phyloP scores from a whole-genome alignment of 176 grass and related monocot genomes.

The Lolium rigidum region DNA sequence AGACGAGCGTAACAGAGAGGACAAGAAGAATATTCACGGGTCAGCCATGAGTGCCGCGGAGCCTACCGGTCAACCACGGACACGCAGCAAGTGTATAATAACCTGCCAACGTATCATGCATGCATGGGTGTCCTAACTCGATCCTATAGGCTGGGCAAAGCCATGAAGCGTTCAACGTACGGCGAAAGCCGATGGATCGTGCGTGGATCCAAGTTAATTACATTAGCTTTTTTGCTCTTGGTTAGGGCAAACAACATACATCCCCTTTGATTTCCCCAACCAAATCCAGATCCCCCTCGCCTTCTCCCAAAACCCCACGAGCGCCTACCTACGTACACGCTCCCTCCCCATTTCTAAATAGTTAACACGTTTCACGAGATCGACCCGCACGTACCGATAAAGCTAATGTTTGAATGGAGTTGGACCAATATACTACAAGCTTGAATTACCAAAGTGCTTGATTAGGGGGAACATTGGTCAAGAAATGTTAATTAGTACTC shows the following conservation, averaged over 20 bases:
- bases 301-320: constrained; percentile 50
- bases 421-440: neutral
- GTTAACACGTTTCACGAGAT: neutral
- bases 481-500: neutral
- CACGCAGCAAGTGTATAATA: neutral
- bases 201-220: constrained; percentile 17
- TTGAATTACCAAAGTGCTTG: neutral
- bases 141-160: neutral
- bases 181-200: constrained; percentile 15
- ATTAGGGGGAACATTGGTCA: neutral
- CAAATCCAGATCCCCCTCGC: constrained; percentile 18
- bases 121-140: constrained; percentile 20
- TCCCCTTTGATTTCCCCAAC: constrained; percentile 46
- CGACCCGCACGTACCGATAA: constrained; percentile 3
- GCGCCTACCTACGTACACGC: constrained; percentile 17
- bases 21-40: constrained; percentile 28
- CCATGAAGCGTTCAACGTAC: constrained; percentile 26
- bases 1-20: neutral
- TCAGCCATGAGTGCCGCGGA: constrained; percentile 44
- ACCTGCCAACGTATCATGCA: constrained; percentile 32
- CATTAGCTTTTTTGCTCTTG: neutral
- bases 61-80: constrained; percentile 55
- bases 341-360: neutral
- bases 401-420: constrained; percentile 22
- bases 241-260: constrained; percentile 41